Base-by-base conservation (phyloP, 2,329 filamentous ascomycete species). In the Pseudocercospora musae region DNA sequence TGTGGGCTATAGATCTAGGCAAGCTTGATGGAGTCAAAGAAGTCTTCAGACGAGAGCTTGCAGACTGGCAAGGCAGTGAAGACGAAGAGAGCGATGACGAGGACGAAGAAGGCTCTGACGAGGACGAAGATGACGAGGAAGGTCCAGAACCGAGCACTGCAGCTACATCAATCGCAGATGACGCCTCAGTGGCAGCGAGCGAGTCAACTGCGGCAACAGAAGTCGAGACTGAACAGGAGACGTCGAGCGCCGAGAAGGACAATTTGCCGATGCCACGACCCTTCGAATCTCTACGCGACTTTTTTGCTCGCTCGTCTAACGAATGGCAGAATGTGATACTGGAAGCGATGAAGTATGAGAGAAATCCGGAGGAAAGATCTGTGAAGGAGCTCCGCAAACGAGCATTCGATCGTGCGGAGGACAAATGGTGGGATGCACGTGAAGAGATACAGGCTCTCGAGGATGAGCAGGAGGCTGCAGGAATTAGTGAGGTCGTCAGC, bases 341-440 rank as follows among this genome's bases (percentile, higher is more conserved):
- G 79, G 89, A 89, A 1, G 88, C 85, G 67, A 79, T 95, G 62
- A 85, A 87, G 64, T 87, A 86, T 79, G 88, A 87, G 75, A 85
- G 85, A 33, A 84, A 87, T 67, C 29, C 52, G 2, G 52, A 90
- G 75, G 83, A 86, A 44, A 83, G 91, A 67, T 82, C 86, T 0
- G 81, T 96, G 72, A 99, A 99, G 81, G 95, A 98, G 80, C 87
- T 98, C 71, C 92, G 96, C 76, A 89, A 93, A 71, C 88, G 87
- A 74, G 95, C 92, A 0, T 99, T 97, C 75, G 89, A 92, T 73
- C 84, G 92, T 67, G 93, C 93, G 44, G 95, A 99, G 77, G 90
- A 93, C 79, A 96, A 96, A 76, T 99, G 95, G 95, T 99, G 95
- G 95, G 95, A 97, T 81, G 92, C 89, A 74, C 85, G 95, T 70